A percentile compares a stretch with the other conserved stretches of the same genome.
phyloP scores from a whole-genome alignment of 2,329 filamentous ascomycete species.

The Diaporthe citriasiana region DNA sequence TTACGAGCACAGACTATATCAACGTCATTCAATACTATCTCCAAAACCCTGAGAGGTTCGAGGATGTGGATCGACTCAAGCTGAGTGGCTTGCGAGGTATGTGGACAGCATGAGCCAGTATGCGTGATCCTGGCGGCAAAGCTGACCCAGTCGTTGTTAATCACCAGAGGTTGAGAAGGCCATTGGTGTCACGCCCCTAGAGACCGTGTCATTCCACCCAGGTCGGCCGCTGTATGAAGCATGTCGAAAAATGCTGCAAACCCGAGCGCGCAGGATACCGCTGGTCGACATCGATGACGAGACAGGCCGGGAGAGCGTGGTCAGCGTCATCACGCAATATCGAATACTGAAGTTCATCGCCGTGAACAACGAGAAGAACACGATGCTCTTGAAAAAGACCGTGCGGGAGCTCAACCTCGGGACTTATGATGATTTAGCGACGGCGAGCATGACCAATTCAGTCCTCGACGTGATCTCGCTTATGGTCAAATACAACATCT shows the following conservation, averaged over 20 bases:
- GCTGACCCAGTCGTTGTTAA: conserved; percentile 25
- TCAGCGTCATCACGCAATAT: conserved; percentile 98
- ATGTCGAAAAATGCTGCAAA: conserved; percentile 93
- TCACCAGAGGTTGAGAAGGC: conserved; percentile 90
- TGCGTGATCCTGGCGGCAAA: conserved; percentile 32
- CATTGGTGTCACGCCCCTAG: conserved; percentile 89
- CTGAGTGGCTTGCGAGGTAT: conserved; percentile 91
- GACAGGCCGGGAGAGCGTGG: conserved; percentile 90
- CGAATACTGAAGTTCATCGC: conserved; percentile 99
- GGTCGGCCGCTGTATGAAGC: conserved; percentile 93
- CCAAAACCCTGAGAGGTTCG: conserved; percentile 92
- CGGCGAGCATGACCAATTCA: conserved; percentile 87
- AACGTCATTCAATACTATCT: conserved; percentile 99
- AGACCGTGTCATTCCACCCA: conserved; percentile 96
- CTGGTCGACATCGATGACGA: conserved; percentile 95
- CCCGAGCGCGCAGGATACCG: conserved; percentile 92
- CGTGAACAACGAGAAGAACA: conserved; percentile 89
- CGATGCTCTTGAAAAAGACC: conserved; percentile 88
- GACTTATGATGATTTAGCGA: conserved; percentile 84
- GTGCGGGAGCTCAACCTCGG: conserved; percentile 87
- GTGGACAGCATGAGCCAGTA: conserved; percentile 45
- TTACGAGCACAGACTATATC: conserved; percentile 97
- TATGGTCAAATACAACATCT: conserved; percentile 94
- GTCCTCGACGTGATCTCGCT: conserved; percentile 96
- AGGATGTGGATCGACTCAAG: conserved; percentile 92